phyloP scores from a whole-genome alignment of 805 yeast genomes.

The Komagataella ulmi region DNA sequence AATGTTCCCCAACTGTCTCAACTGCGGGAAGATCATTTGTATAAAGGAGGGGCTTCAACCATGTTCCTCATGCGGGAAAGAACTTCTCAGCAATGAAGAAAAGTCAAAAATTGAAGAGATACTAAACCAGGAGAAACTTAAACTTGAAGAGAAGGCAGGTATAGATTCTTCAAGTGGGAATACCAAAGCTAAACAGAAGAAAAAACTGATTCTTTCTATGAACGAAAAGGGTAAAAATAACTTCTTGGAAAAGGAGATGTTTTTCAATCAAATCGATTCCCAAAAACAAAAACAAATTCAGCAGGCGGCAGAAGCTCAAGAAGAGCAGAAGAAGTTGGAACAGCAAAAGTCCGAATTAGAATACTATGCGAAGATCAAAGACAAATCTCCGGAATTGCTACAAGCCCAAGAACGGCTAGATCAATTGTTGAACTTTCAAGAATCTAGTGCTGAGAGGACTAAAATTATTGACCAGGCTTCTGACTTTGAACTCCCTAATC shows the following conservation, averaged over 20 bases:
- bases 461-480: constrained; percentile 86
- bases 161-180: constrained; percentile 2
- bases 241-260: constrained; percentile 54
- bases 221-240: constrained; percentile 50
- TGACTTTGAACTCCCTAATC: constrained; percentile 58
- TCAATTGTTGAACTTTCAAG: constrained; percentile 67
- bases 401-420: constrained; percentile 68
- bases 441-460: constrained; percentile 80
- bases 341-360: constrained; percentile 30
- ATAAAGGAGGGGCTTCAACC: constrained; percentile 82
- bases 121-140: constrained; percentile 38
- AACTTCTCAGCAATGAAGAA: constrained; percentile 52
- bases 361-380: constrained; percentile 23
- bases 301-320: constrained; percentile 19
- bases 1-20: constrained; percentile 83
- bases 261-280: constrained; percentile 47
- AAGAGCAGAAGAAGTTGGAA: constrained; percentile 23
- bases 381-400: constrained; percentile 41
- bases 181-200: constrained; percentile 20
- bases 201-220: constrained; percentile 40
- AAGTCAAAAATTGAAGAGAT: constrained; percentile 38
- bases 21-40: constrained; percentile 92
- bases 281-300: constrained; percentile 21
- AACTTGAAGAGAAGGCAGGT: constrained; percentile 17
- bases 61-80: constrained; percentile 71